Evolutionary conservation across 2,329 filamentous ascomycete genomes (phyloP), one percentile per base, ranked within the genome.

Genomic region (Xylariaceae sp.): DNA sequence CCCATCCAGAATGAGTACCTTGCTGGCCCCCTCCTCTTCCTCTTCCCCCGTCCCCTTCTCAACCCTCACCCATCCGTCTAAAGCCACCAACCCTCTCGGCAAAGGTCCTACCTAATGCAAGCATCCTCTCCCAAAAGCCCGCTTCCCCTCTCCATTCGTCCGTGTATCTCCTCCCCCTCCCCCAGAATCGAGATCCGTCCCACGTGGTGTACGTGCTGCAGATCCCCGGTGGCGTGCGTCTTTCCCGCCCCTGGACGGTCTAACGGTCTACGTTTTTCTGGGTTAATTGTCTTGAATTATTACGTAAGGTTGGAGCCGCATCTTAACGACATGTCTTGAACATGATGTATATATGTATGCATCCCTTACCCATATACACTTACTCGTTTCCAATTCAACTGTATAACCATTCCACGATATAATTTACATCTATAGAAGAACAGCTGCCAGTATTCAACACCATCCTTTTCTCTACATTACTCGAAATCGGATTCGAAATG

Each of bases 251-350:
- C 27, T 32, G 12, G 7, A 32, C 27, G 27, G 16, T 16, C 12
- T 32, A 12, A 14, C 27, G 12, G 12, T 12, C 16, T 12, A 32
- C 12, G 27, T 32, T 8, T 14, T 32, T 14, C 7, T 32, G 27
- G 16, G 12, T 3, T 4, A 32, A 16, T 4, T 32, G 7, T 4
- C 16, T 32, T 32, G 27, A 32, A 8, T 43, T 48, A 35, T 49
- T 52, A 49, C n/a, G 41, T 49, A 49, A 49, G 39, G 32, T 22
- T 35, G 29, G 50, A 52, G 50, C 44, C 47, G 44, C 47, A 41
- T 11, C 32, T 49, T 42, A 27, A 52, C 50, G 41, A 52, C 50
- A 39, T 37, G 39, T 42, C 42, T 34, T 45, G 17, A 14, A 29
- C 17, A n/a, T 21, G 20, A 25, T 14, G 2, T 25, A 1, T 10